Conservation (phyloP, 2,329 filamentous ascomycete genomes). For the Rhynchosporium graminicola region DNA sequence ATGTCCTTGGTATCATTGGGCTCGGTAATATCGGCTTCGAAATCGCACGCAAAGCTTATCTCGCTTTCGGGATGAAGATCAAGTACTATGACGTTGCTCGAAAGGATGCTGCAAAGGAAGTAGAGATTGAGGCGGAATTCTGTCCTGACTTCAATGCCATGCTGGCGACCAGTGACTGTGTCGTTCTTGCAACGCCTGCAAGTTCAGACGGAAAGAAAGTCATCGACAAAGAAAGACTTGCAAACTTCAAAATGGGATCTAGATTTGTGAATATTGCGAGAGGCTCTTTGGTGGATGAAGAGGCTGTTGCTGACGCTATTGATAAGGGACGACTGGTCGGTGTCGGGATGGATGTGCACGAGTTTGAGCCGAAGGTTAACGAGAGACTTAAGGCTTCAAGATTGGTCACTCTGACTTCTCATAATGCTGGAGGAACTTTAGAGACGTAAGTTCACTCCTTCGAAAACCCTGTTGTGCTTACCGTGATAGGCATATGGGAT, state of each 20-base stretch:
- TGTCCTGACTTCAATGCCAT: constrained; percentile 54
- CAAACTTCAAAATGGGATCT: constrained; percentile 53
- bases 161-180: constrained; percentile 56
- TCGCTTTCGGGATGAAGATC: constrained; percentile 67
- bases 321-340: constrained; percentile 51
- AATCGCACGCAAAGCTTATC: constrained; percentile 58
- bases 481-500: constrained; percentile 49
- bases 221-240: constrained; percentile 51
- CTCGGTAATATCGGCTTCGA: constrained; percentile 66
- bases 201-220: constrained; percentile 49
- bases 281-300: constrained; percentile 65
- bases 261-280: constrained; percentile 67
- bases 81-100: constrained; percentile 60
- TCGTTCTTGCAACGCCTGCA: constrained; percentile 61
- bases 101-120: constrained; percentile 41
- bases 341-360: constrained; percentile 66
- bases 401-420: constrained; percentile 59
- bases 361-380: constrained; percentile 53
- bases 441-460: constrained; percentile 49
- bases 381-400: constrained; percentile 34
- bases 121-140: constrained; percentile 53
- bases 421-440: constrained; percentile 67
- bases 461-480: neutral
- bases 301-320: constrained; percentile 60
- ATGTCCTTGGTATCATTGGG: constrained; percentile 66